These are phyloP conservation scores for Verticillium klebahnii DNA, from an alignment of 2,329 filamentous ascomycete genomes.

Conservation along the genomic window DNA sequence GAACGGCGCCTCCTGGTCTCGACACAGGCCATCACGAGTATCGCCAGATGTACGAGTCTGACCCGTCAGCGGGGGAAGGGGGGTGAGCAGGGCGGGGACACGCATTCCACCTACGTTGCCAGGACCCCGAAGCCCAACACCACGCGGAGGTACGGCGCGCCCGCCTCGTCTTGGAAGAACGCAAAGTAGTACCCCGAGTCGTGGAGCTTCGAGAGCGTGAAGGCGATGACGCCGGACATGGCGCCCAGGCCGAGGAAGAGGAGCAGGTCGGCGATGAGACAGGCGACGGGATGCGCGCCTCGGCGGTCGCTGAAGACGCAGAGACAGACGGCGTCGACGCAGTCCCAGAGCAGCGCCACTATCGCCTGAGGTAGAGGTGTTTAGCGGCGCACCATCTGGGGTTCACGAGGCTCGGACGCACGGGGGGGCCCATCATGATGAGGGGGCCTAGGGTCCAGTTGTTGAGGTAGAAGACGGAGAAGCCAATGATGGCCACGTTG, in stretches of 20 bases:
- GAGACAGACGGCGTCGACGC: conserved; percentile 6
- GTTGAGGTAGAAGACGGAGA: conserved; percentile 8
- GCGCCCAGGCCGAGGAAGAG: conserved; percentile 9
- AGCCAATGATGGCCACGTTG: not conserved
- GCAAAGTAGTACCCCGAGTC: conserved; percentile 14
- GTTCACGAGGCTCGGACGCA: not conserved
- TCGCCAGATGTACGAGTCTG: not conserved
- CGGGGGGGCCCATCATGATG: conserved; percentile 13
- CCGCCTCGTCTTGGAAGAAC: conserved; percentile 8
- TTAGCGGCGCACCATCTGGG: not conserved
- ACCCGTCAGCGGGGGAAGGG: not conserved
- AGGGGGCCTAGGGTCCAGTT: conserved; percentile 10
- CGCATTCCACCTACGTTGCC: conserved; percentile 7
- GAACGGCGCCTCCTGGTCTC: not conserved
- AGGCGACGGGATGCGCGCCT: conserved; percentile 7
- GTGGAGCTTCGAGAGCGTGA: conserved; percentile 9
- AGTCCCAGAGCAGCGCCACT: conserved; percentile 8
- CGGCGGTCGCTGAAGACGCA: not conserved
- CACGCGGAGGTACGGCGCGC: conserved; percentile 7
- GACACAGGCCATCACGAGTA: not conserved
- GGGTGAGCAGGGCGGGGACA: not conserved
- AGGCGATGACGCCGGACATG: conserved; percentile 9
- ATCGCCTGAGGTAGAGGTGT: not conserved
- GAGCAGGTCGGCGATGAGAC: conserved; percentile 9
- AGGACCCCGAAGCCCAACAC: conserved; percentile 9